Conservation (phyloP, 1,139 yeast species). For the Diutina pseudorugosa region DNA sequence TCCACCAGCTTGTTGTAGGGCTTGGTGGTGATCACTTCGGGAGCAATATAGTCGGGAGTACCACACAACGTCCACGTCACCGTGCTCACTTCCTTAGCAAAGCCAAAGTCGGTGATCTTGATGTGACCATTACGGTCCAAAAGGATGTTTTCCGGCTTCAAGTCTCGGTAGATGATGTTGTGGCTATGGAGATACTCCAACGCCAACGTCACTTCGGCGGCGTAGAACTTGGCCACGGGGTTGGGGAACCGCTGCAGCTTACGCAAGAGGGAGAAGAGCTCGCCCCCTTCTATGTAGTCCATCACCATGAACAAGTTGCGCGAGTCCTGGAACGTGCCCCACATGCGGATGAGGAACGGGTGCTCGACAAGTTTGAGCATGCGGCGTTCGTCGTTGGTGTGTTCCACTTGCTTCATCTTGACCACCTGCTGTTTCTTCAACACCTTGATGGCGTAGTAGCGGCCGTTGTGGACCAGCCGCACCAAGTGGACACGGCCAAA, state of each 20-base stretch:
- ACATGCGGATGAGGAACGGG: constrained; percentile 49
- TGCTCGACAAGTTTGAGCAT: constrained; percentile 45
- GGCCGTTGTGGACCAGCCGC: constrained; percentile 44
- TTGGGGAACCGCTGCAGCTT: constrained; percentile 51
- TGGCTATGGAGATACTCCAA: constrained; percentile 46
- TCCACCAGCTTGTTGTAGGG: constrained; percentile 53
- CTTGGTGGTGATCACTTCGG: constrained; percentile 50
- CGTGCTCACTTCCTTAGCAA: constrained; percentile 48
- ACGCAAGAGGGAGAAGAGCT: constrained; percentile 40
- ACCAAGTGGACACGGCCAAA: constrained; percentile 54
- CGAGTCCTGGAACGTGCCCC: constrained; percentile 54
- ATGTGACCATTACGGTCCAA: constrained; percentile 49
- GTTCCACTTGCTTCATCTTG: constrained; percentile 52
- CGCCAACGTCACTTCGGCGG: constrained; percentile 49
- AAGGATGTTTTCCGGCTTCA: constrained; percentile 48
- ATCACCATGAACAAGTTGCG: constrained; percentile 46
- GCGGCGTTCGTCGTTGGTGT: constrained; percentile 49
- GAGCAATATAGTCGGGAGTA: constrained; percentile 54
- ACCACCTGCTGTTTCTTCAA: constrained; percentile 47
- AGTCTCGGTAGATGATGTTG: constrained; percentile 47
- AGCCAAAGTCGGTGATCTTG: constrained; percentile 49
- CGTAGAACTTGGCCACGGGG: constrained; percentile 52
- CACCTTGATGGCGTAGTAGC: constrained; percentile 49
- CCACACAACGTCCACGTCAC: constrained; percentile 55
- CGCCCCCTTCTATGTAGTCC: constrained; percentile 59